Evolutionary conservation across 2,329 filamentous ascomycete species (phyloP).

Genomic region (Ambrosiella xylebori): DNA sequence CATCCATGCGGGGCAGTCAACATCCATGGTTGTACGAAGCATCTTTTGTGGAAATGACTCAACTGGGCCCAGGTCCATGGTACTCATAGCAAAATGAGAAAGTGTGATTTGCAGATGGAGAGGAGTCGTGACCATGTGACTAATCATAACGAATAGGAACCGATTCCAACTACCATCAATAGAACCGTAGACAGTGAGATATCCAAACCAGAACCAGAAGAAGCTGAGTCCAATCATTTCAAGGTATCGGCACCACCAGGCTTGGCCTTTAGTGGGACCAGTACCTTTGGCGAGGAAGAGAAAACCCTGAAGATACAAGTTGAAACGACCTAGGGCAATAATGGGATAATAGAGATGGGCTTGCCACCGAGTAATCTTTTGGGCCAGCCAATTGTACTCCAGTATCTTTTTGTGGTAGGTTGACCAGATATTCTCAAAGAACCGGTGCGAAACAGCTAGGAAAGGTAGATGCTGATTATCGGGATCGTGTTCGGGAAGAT

Average conservation of each 20-base stretch:
- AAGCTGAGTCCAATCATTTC: constrained; percentile 59
- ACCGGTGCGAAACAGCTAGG: constrained; percentile 70
- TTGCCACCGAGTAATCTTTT: constrained; percentile 54
- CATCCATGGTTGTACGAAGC: constrained; percentile 85
- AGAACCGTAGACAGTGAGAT: constrained; percentile 55
- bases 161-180: constrained; percentile 54
- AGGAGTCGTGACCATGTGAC: constrained; percentile 64
- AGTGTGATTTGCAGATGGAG: constrained; percentile 82
- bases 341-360: constrained; percentile 71
- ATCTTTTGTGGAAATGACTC: constrained; percentile 85
- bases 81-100: constrained; percentile 89
- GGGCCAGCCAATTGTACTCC: constrained; percentile 58
- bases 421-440: constrained; percentile 54
- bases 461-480: constrained; percentile 87
- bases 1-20: constrained; percentile 74
- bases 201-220: constrained; percentile 81
- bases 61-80: constrained; percentile 61
- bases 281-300: constrained; percentile 53
- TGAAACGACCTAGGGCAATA: constrained; percentile 68
- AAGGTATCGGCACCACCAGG: constrained; percentile 71
- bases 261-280: constrained; percentile 56
- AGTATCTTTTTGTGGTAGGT: constrained; percentile 74
- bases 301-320: constrained; percentile 71
- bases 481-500: constrained; percentile 85
- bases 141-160: constrained; percentile 59